Conservation (phyloP, 2,329 filamentous ascomycete species). For the Apiospora marii region DNA sequence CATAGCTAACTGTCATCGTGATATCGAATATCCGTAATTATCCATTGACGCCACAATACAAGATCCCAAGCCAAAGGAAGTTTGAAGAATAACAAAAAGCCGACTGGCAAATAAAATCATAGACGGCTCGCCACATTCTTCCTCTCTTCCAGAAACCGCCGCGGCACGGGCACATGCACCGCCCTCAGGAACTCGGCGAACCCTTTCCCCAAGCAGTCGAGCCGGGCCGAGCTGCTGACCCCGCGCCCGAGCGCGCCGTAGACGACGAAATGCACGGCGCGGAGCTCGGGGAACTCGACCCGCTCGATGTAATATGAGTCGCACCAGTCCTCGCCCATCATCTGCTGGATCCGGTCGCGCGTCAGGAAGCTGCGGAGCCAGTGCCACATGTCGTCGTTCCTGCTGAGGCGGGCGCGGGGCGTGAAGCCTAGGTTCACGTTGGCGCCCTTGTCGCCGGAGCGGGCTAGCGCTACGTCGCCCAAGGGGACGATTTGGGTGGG, state of each 20-base stretch:
- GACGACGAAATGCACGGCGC: slow-evolving; percentile 59
- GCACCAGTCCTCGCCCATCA: slow-evolving; percentile 52
- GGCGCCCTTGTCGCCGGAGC: slow-evolving; percentile 38
- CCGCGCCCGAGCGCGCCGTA: slow-evolving; percentile 54
- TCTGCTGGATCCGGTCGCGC: slow-evolving; percentile 42
- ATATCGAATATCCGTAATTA: too few species aligned
- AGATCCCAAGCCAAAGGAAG: too few species aligned
- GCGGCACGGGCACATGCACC: slow-evolving; percentile 33
- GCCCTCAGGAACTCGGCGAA: slow-evolving; percentile 43
- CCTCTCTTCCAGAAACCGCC: slow-evolving; percentile 24
- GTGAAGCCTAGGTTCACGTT: slow-evolving; percentile 44
- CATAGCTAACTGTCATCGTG: too few species aligned
- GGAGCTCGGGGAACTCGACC: slow-evolving; percentile 54
- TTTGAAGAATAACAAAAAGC: too few species aligned
- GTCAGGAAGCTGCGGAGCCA: slow-evolving; percentile 49
- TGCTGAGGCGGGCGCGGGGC: slow-evolving; percentile 49
- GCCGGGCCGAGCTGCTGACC: slow-evolving; percentile 54
- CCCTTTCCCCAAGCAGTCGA: slow-evolving; percentile 61
- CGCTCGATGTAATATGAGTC: slow-evolving; percentile 52
- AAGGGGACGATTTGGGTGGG: slow-evolving; percentile 50
- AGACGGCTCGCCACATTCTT: neutral
- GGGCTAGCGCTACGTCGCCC: slow-evolving; percentile 35
- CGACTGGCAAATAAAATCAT: neutral
- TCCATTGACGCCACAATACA: too few species aligned
- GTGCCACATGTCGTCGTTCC: slow-evolving; percentile 46